Base-by-base conservation (phyloP, 176 grass and related monocot species). In the Pontederia crassipes region DNA sequence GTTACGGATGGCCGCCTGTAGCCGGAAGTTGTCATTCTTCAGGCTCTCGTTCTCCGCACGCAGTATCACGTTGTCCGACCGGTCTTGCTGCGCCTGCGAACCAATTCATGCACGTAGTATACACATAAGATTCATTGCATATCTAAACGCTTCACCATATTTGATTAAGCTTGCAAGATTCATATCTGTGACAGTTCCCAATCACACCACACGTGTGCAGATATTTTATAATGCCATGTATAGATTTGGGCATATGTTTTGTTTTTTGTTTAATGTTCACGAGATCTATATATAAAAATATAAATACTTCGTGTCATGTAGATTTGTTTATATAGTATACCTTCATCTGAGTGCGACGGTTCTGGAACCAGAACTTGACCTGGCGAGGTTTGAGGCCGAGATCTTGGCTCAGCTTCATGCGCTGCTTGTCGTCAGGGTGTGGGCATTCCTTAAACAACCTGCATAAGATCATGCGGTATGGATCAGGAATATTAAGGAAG, bases 281-380 rank as follows among this genome's bases (percentile, higher is more conserved):
- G n/a, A n/a, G n/a, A n/a, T n/a, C n/a, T n/a, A n/a, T n/a, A n/a
- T n/a, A n/a, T n/a, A n/a, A n/a, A n/a, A n/a, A n/a, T n/a, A n/a
- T n/a, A n/a, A n/a, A n/a, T n/a, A n/a, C n/a, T n/a, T n/a, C n/a
- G n/a, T n/a, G n/a, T n/a, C n/a, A n/a, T n/a, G n/a, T n/a, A n/a
- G n/a, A n/a, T n/a, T n/a, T n/a, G n/a, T n/a, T n/a, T n/a, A n/a
- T n/a, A n/a, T n/a, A n/a, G n/a, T n/a, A 14, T 60, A 83, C 81
- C 72, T 83, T 98, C 88, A 92, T 88, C 72, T 98, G 93, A 14
- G 93, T 98, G 52, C 93, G 93, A 10, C 93, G 84, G 68, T 98
- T 98, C 61, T 98, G 93, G 82, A 98, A 98, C 93, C 93, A 98
- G 81, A 98, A 98, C 77, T 98, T 98, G 26, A 98, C 88, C 68